These are phyloP conservation scores for Elongisporangium undulatum DNA, from an alignment of 352 stramenopile species.

Conservation along the genomic window DNA sequence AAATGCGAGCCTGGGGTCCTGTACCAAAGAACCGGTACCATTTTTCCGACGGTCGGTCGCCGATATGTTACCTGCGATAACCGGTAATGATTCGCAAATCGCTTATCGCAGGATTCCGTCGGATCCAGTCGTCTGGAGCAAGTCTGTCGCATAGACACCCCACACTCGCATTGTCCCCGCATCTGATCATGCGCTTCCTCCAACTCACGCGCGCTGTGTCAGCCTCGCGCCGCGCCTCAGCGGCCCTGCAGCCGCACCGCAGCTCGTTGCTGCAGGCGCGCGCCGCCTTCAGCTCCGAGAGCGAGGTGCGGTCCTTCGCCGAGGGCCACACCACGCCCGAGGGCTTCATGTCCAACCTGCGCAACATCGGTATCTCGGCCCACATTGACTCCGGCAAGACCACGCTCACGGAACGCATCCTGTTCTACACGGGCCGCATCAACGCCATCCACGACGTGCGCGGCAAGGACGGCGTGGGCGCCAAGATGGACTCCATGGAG, in stretches of 20 bases:
- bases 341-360: slow-evolving; percentile 81
- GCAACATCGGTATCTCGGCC: slow-evolving; percentile 96
- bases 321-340: slow-evolving; percentile 36
- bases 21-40: too few relatives aligned
- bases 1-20: too few relatives aligned
- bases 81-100: not conserved
- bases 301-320: slow-evolving; percentile 38
- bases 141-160: not conserved
- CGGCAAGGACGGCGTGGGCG: slow-evolving; percentile 97
- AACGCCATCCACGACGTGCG: slow-evolving; percentile 95
- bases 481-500: slow-evolving; percentile 99
- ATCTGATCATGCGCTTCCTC: slow-evolving; percentile 44
- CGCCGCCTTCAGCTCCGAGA: slow-evolving; percentile 20
- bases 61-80: not conserved
- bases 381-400: slow-evolving; percentile 99
- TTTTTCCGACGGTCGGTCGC: too few relatives aligned
- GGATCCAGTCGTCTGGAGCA: not conserved
- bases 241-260: slow-evolving; percentile 17
- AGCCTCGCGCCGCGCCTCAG: slow-evolving; percentile 17
- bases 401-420: slow-evolving; percentile 98
- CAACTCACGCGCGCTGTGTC: slow-evolving; percentile 40
- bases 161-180: not conserved
- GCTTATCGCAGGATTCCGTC: not conserved
- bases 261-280: slow-evolving; percentile 15
- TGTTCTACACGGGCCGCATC: slow-evolving; percentile 99